Evolutionary conservation across 2,329 filamentous ascomycete species (phyloP).

Genomic region (Alternaria atra): DNA sequence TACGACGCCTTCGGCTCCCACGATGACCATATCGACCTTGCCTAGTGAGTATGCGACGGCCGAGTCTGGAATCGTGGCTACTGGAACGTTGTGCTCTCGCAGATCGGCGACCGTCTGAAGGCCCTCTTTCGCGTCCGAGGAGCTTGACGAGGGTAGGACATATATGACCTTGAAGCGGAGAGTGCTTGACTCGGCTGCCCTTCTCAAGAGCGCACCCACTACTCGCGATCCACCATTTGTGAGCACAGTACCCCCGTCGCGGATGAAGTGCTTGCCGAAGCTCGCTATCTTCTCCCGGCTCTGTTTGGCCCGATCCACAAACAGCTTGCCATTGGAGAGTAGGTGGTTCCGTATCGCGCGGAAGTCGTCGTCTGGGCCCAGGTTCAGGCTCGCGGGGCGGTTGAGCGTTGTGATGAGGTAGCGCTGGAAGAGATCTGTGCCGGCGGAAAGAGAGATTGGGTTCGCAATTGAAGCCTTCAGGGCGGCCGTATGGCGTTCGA

Average conservation of each 20-base stretch:
- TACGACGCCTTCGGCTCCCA: constrained; percentile 82
- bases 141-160: constrained; percentile 50
- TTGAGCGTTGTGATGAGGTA: constrained; percentile 82
- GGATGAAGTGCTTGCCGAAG: constrained; percentile 79
- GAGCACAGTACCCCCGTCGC: constrained; percentile 81
- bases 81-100: constrained; percentile 77
- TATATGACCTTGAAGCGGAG: constrained; percentile 87
- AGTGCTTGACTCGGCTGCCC: constrained; percentile 72
- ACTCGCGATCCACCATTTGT: constrained; percentile 90
- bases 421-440: constrained; percentile 93
- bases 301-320: constrained; percentile 86
- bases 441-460: constrained; percentile 89
- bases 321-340: constrained; percentile 83
- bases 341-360: constrained; percentile 84
- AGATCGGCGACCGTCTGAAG: constrained; percentile 75
- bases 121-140: constrained; percentile 64
- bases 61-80: constrained; percentile 80
- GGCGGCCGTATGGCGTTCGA: constrained; percentile 77
- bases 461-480: constrained; percentile 84
- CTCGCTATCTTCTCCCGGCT: constrained; percentile 83
- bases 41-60: constrained; percentile 82
- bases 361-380: constrained; percentile 72
- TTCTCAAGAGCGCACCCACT: constrained; percentile 77
- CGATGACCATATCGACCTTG: constrained; percentile 74
- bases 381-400: constrained; percentile 54